Evolutionary conservation across 2,329 filamentous ascomycete species (phyloP).

Genomic region (Ophiocordyceps camponoti-leonardi): DNA sequence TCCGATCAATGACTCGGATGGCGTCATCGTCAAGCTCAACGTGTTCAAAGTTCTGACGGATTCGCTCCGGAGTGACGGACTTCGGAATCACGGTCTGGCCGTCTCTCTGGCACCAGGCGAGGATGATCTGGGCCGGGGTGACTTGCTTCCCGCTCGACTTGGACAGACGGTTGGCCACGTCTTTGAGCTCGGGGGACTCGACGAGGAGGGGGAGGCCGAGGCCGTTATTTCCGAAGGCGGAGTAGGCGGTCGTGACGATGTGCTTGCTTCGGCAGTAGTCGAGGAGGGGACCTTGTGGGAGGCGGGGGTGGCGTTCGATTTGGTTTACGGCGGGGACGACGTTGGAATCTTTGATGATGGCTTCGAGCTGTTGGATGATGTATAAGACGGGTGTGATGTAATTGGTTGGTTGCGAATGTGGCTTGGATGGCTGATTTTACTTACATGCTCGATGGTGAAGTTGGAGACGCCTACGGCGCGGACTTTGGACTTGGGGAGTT

Average conservation of each 20-base stretch:
- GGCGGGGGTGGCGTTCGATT: conserved; percentile 49
- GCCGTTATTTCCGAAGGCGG: conserved; percentile 31
- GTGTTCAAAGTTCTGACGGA: conserved; percentile 53
- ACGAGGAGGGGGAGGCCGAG: conserved; percentile 31
- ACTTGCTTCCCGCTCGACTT: conserved; percentile 17
- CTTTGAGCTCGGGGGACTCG: conserved; percentile 36
- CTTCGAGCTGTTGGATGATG: conserved; percentile 29
- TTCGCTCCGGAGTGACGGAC: conserved; percentile 50
- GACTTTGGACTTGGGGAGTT: conserved; percentile 42
- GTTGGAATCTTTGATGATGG: conserved; percentile 37
- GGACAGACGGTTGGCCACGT: conserved; percentile 31
- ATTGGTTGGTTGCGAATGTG: no score
- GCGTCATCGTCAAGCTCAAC: conserved; percentile 42
- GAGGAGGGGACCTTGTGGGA: conserved; percentile 37
- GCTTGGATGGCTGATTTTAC: conserved; percentile 3
- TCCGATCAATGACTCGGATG: conserved; percentile 41
- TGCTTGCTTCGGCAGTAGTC: conserved; percentile 43
- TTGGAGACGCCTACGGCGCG: conserved; percentile 58
- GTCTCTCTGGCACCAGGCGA: conserved; percentile 40
- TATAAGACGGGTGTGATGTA: no score
- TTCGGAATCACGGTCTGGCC: conserved; percentile 62
- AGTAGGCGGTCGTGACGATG: conserved; percentile 52
- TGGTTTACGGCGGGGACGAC: conserved; percentile 48
- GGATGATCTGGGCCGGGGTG: conserved; percentile 26
- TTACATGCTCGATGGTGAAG: conserved; percentile 41